Base-by-base conservation (phyloP, 371 early-diverging fungal genomes). In the Mucor racemosus region DNA sequence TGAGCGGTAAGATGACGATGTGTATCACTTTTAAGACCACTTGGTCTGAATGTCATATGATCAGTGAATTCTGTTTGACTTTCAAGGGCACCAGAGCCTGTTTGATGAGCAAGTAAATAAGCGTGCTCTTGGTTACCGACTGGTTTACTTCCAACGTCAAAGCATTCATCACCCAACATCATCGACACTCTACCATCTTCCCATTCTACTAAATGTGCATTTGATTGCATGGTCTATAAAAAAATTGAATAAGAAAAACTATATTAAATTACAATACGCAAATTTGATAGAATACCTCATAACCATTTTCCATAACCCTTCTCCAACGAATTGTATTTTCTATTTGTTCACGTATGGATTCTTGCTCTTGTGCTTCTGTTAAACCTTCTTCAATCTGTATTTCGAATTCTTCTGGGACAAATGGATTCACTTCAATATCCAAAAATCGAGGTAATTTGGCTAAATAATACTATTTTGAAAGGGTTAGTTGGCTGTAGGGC, bases 251-350 rank as follows among this genome's bases (percentile, higher is more conserved):
- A 38, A 69, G 70, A 19, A 4, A 38, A 9, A 53, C 64, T 0
- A 26, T 31, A 31, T 6, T 5, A 31, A 53, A 26, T 53, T 13
- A 14, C 31, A 5, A 3, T 26, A 26, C 26, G 26, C 31, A 13
- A 5, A 14, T 14, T 31, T 13, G 2, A 9, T 4, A 55, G 40
- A 58, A 67, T 74, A 82, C 85, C 65, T 72, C 71, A 40, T 71
- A 44, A 1, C 80, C 80, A 34, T 75, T 55, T 41, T 76, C 70
- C 57, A 76, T 64, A 10, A 73, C 79, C n/a, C 71, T 65, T 57
- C 92, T 84, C 94, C 94, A 95, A 21, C 95, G 88, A 34, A 95
- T 87, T 0, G 91, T 92, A 68, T 86, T 90, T 69, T 93, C 91
- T 41, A 90, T 84, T 60, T 82, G 80, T 50, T 91, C 84, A 59